Evolutionary conservation across 495 filamentous ascomycete species (phyloP), one percentile per base, ranked within the genome.

Genomic region (Aspergillus indologenus): DNA sequence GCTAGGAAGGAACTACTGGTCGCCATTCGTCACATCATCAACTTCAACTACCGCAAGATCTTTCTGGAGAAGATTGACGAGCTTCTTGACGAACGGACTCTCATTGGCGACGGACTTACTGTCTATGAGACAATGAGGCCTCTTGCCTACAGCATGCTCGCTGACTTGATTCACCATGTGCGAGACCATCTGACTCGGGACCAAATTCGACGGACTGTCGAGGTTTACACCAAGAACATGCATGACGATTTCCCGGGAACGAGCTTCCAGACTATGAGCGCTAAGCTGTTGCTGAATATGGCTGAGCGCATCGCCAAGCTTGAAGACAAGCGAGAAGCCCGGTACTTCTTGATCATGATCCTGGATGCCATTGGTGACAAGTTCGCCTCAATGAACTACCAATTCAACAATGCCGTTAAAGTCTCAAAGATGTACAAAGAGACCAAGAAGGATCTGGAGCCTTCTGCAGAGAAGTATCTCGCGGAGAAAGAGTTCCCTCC

Each of bases 241-340:
- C 92, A 96, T 63, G 95, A 98, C 69, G 90, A 89, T 60, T 96
- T 96, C 64, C 95, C 95, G 2, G 95, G 95, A 15, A 98, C 95
- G 5, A 98, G 94, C 71, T 99, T 98, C 69, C 95, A 99, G 71
- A 99, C 95, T 0, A 99, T 99, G 95, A 98, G 94, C 66, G 95
- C 95, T 3, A 99, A 98, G 70, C 78, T 99, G 3, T 77, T 99
- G 3, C 75, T 99, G 53, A 99, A 99, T 71, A 90, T 99, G 89
- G 94, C 94, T 0, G 95, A 98, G 65, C 92, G 89, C 70, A 99
- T 99, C 63, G 91, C 93, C 0, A 90, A 88, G 68, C 79, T 99
- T 54, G 87, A 86, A 17, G 87, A 96, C 65, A 98, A 97, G 71
- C 84, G 86, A 22, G 92, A 98, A 69, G 94, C 92, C 26, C 87